Base-by-base conservation (phyloP, 305 asterid species). In the Ruellia speciosa region DNA sequence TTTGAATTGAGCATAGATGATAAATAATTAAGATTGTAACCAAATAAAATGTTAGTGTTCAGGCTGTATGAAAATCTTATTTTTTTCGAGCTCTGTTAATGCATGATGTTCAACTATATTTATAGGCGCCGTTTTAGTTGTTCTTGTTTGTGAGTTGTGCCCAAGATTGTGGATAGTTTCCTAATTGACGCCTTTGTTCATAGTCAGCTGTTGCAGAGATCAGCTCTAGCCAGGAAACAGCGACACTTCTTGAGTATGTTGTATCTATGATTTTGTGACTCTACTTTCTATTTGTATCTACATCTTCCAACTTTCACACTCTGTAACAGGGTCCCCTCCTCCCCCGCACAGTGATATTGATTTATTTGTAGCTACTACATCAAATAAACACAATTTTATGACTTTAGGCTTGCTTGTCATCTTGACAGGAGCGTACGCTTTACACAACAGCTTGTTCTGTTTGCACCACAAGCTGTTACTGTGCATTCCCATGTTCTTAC, bases 181-280 rank as follows among this genome's bases (percentile, higher is more conserved):
- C 67, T 76, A 73, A 66, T 56, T 58, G 62, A 59, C 68, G 70
- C 66, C 69, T 79, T 71, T 76, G 53, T 73, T 66, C 59, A 54
- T 78, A 93, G 99, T 84, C 96, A 75, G 96, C 86, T 69, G 78
- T 93, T 73, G 95, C 96, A 75, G 99, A 93, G 81, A 79, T 93
- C 75, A 89, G 97, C 79, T 83, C 96, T 65, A 63, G 82, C 68
- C 90, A 84, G 72, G 99, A 93, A 76, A 81, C 95, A 12, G 89
- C 97, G 57, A 80, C 95, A 66, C 92, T 86, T 67, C 92, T 81
- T 14, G 99, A 93, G 99, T 93, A 93, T 52, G 99, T 62, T 41
- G 28, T 37, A 67, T 52, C 56, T 54, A 54, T 48, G 12, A 28
- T 58, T 58, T 57, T 6, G 47, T 43, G 45, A 24, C 50, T 28